phyloP scores from a whole-genome alignment of 129 eudicot genomes.

The Solidago caesia region DNA sequence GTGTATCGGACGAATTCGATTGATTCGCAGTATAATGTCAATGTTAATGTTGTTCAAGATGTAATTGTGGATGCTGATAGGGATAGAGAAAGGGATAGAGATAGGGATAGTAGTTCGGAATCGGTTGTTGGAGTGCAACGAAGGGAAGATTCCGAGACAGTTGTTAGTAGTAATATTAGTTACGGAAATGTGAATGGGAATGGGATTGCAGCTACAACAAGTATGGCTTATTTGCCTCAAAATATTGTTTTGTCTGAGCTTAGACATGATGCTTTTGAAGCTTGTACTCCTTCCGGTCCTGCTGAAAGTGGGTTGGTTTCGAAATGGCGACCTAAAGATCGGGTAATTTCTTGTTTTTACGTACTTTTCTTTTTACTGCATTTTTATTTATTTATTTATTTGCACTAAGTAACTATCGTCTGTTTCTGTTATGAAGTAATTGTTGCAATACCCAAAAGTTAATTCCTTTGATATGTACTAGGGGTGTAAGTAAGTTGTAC shows the following conservation, averaged over 20 bases:
- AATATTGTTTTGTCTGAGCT: slow-evolving; percentile 78
- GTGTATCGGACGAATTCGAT: slow-evolving; percentile 18
- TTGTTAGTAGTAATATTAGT: slow-evolving; percentile 45
- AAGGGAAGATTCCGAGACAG: slow-evolving; percentile 51
- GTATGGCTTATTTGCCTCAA: slow-evolving; percentile 88
- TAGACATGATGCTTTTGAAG: slow-evolving; percentile 84
- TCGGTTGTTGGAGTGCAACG: slow-evolving; percentile 37
- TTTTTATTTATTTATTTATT: neutral
- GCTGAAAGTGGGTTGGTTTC: slow-evolving; percentile 79
- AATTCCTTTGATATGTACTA: too few relatives aligned
- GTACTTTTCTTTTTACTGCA: neutral
- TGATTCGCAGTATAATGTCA: slow-evolving; percentile 28
- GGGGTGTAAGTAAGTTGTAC: too few relatives aligned
- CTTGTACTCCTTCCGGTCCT: slow-evolving; percentile 66
- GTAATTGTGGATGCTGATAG: slow-evolving; percentile 31
- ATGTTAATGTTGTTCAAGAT: slow-evolving; percentile 25
- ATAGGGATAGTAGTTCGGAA: slow-evolving; percentile 37
- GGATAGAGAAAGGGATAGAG: slow-evolving; percentile 37
- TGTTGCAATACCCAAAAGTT: too few relatives aligned
- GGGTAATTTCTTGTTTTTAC: slow-evolving; percentile 47
- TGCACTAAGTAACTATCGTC: neutral
- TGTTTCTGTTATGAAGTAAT: too few relatives aligned
- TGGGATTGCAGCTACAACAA: slow-evolving; percentile 50
- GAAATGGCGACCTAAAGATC: slow-evolving; percentile 87
- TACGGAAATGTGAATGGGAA: slow-evolving; percentile 36